Conservation (phyloP, 2,329 filamentous ascomycete species). For the Ascochyta pisi region DNA sequence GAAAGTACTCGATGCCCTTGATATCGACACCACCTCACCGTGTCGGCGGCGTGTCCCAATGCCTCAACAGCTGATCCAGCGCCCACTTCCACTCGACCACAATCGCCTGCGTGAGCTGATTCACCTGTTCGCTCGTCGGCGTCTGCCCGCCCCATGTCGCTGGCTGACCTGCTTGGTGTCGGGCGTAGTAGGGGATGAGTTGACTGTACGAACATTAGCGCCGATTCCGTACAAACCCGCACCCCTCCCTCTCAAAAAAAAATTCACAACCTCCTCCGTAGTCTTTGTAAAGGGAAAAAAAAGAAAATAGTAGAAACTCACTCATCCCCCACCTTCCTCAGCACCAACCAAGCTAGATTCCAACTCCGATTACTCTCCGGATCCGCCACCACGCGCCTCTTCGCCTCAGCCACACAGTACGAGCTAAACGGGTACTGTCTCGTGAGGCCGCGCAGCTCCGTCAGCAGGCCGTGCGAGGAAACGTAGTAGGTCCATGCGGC, state of each 20-base stretch:
- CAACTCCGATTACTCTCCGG: slow-evolving; percentile 73
- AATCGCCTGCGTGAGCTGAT: slow-evolving; percentile 68
- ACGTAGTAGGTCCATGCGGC: slow-evolving; percentile 76
- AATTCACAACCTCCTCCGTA: no score
- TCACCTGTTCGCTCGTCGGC: slow-evolving; percentile 63
- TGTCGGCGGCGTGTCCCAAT: slow-evolving; percentile 68
- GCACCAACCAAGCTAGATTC: slow-evolving; percentile 77
- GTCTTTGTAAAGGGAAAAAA: not conserved
- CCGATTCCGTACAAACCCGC: not conserved
- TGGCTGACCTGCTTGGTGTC: slow-evolving; percentile 65
- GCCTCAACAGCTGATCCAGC: slow-evolving; percentile 69
- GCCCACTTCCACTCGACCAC: slow-evolving; percentile 71
- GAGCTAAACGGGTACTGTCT: slow-evolving; percentile 71
- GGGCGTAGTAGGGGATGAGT: slow-evolving; percentile 67
- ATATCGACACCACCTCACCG: slow-evolving; percentile 4
- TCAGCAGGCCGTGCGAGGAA: slow-evolving; percentile 71
- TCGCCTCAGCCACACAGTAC: slow-evolving; percentile 70
- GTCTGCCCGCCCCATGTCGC: slow-evolving; percentile 73
- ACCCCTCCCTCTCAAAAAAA: not conserved
- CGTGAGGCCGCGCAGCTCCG: slow-evolving; percentile 72
- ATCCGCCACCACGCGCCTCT: slow-evolving; percentile 67
- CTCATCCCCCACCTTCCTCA: slow-evolving; percentile 71
- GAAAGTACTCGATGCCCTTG: not conserved
- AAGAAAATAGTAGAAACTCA: slow-evolving; percentile 49
- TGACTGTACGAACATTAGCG: slow-evolving; percentile 52